Base-by-base conservation (phyloP, 495 filamentous ascomycete species). In the Paragyromitra xinjiangensis region DNA sequence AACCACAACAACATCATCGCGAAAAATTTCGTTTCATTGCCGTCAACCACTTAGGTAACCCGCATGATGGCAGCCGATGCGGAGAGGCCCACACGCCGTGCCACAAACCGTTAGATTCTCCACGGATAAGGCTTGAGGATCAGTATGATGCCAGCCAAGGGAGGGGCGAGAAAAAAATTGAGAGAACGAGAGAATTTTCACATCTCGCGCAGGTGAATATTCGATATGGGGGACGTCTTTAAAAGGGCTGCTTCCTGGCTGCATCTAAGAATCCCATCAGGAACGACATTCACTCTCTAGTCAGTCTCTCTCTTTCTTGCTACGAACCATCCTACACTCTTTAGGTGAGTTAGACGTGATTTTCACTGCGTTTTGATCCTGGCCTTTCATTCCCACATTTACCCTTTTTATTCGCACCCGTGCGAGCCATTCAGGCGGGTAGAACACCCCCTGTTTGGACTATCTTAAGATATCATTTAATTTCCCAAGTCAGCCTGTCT, bases 11-110 rank as follows among this genome's bases (percentile, higher is more conserved):
- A 48, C 73, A 64, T 64, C 37, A 64, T 26, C 68, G 24, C 26
- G 40, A 45, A 61, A 48, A 71, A 34, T 40, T 40, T 53, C 40
- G 68, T 37, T 70, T 61, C 22, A 14, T 44, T 70, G 55, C 68
- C 55, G 39, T 55, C 58, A 71, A 53, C 69, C 69, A 63, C 68
- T 71, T 71, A 48, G 68, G 68, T 61, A 71, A 63, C 59, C 69
- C 58, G 55, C 42, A 71, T 40, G 42, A 40, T 56, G 44, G 59
- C 69, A 62, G 42, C 24, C 29, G 26, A 42, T 65, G 42, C 51
- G 39, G 3, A 61, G 42, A 50, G n/a, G 34, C 8, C n/a, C 44
- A 24, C 59, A 64, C 6, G 26, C 16, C 2, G 29, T 40, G 69
- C 45, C 59, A 37, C 59, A 72, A 64, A 56, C 69, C 59, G 69